Evolutionary conservation across 1,139 yeast species (phyloP), one percentile per base, ranked within the genome.

Genomic region (Yamadazyma siamensis): DNA sequence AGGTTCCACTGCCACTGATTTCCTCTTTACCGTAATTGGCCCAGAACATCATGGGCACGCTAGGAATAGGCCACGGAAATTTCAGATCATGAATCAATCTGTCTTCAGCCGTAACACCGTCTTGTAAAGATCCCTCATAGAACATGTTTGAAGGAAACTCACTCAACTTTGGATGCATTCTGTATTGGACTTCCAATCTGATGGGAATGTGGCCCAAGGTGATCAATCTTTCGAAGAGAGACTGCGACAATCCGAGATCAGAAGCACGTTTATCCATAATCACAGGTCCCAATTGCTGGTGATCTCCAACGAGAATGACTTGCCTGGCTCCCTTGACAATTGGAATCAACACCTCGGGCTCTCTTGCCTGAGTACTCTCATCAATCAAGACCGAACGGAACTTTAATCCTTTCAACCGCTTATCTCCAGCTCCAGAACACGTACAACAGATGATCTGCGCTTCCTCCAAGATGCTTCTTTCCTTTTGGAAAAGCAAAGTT

Each of bases 41-140:
- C 96, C 96, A 88, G 49, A 89, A 86, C 94, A 88, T 84, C 95
- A 87, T 86, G 13, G 96, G 96, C 3, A 69, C 69, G 30, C 78
- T 82, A 22, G 67, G 62, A 16, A 83, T 80, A 0, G 96, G 96
- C 96, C 96, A 89, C 11, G 95, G 95, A 62, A 88, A 87, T 5
- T 72, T 66, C 4, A 78, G 66, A 15, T 72, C 61, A 6, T 62
- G 49, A 18, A 81, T 56, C 13, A 71, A 61, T 41, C 96, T 70
- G 44, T 86, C 82, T 34, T 79, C 84, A 15, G 74, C 67, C 0
- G 94, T 80, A 8, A 88, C 95, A 44, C 96, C 96, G 52, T 88
- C 88, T 54, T 88, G 96, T 46, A 89, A 71, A 27, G 84, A 73
- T 19, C 97, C 97, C 48, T 88, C 96, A 56, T 89, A 89, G 50